Evolutionary conservation across 2,329 filamentous ascomycete genomes (phyloP).

Genomic region (Xylaria sp.): DNA sequence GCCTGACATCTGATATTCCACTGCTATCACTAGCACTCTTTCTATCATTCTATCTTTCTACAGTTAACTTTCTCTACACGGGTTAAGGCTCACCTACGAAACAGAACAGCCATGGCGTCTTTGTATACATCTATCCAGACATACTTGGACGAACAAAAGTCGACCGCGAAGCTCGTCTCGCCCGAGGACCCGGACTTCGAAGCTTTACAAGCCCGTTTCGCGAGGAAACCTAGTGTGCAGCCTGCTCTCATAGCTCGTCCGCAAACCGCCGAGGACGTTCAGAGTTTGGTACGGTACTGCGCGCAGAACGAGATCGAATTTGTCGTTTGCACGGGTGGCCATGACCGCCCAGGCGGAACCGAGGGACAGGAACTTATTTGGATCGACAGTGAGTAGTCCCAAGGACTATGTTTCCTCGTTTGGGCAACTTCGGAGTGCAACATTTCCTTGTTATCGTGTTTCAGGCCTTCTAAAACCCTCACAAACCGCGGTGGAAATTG

Average conservation of each 20-base stretch:
- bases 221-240: neutral
- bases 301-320: slow-evolving; percentile 33
- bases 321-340: slow-evolving; percentile 48
- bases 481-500: neutral
- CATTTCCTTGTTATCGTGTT: neutral
- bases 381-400: slow-evolving; percentile 44
- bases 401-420: neutral
- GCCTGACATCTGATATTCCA: neutral
- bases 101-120: neutral
- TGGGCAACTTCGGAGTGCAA: too few species aligned
- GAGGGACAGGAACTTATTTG: slow-evolving; percentile 45
- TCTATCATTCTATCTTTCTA: neutral
- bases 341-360: slow-evolving; percentile 47
- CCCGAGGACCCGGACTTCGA: slow-evolving; percentile 23
- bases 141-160: slow-evolving; percentile 5
- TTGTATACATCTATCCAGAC: neutral
- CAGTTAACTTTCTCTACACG: neutral
- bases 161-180: slow-evolving; percentile 7
- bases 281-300: slow-evolving; percentile 35
- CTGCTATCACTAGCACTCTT: neutral
- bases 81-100: neutral
- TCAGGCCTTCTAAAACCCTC: neutral
- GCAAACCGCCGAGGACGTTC: slow-evolving; percentile 33
- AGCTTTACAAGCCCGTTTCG: slow-evolving; percentile 29
- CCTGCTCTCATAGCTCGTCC: slow-evolving; percentile 38